Conservation (phyloP, 2,329 filamentous ascomycete species). For the Rutstroemia sp. region DNA sequence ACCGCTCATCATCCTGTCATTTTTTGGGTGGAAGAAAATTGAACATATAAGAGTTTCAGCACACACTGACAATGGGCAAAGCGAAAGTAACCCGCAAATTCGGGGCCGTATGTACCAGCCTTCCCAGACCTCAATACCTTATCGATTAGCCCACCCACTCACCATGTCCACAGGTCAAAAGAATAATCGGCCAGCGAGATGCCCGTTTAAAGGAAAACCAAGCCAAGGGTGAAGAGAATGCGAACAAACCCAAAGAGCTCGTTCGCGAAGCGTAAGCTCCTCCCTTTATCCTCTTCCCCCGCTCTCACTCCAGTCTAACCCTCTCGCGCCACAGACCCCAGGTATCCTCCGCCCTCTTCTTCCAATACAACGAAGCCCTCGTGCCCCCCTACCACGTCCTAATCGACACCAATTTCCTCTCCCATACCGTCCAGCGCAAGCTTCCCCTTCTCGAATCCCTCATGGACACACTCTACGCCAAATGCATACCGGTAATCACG, state of each 20-base stretch:
- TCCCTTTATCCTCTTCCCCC: background rate
- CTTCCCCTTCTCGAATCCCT: slow-evolving; percentile 79
- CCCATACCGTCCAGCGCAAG: slow-evolving; percentile 85
- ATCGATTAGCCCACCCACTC: slow-evolving; percentile 15
- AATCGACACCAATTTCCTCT: slow-evolving; percentile 81
- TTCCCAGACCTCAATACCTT: background rate
- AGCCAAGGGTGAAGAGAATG: slow-evolving; percentile 55
- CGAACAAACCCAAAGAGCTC: slow-evolving; percentile 53
- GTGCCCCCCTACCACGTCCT: slow-evolving; percentile 70
- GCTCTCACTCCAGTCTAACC: background rate
- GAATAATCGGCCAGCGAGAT: slow-evolving; percentile 76
- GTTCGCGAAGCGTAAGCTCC: slow-evolving; percentile 60
- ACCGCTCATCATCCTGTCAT: background rate
- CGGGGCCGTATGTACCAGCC: slow-evolving; percentile 45
- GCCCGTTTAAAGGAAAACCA: slow-evolving; percentile 76
- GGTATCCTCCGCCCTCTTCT: slow-evolving; percentile 78
- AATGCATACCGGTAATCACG: slow-evolving; percentile 83
- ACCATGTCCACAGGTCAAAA: slow-evolving; percentile 49
- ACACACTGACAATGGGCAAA: slow-evolving; percentile 61
- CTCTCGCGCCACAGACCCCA: slow-evolving; percentile 48
- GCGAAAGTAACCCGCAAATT: slow-evolving; percentile 92
- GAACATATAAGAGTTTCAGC: background rate
- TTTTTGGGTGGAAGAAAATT: too few species aligned
- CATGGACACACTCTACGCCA: slow-evolving; percentile 92
- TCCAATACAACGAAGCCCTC: slow-evolving; percentile 79